Percentiles rank a stretch among this genome's conserved stretches.
Conservation (phyloP, 2,329 filamentous ascomycete genomes). For the Fusarium pseudoanthophilum region DNA sequence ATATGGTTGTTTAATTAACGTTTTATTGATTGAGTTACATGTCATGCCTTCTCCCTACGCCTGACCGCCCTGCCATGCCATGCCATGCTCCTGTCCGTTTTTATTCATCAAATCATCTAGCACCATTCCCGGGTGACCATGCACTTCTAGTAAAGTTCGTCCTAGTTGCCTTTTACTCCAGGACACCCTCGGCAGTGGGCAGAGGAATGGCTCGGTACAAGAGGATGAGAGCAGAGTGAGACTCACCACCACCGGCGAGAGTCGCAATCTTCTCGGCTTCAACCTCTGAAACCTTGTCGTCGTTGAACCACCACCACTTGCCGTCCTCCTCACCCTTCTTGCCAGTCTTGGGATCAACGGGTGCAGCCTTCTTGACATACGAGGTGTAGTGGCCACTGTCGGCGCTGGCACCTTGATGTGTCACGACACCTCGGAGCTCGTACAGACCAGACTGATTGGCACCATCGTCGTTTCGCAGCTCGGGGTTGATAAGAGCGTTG, state of each 20-base stretch:
- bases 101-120: slow-evolving; percentile 23
- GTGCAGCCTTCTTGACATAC: slow-evolving; percentile 91
- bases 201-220: slow-evolving; percentile 81
- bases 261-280: slow-evolving; percentile 90
- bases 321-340: slow-evolving; percentile 85
- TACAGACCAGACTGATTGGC: slow-evolving; percentile 96
- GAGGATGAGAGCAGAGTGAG: slow-evolving; percentile 83
- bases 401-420: slow-evolving; percentile 94
- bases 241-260: slow-evolving; percentile 88
- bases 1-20: slow-evolving; percentile 7
- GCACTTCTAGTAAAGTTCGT: neutral
- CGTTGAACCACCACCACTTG: slow-evolving; percentile 99
- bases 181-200: slow-evolving; percentile 64
- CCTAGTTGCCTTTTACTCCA: slow-evolving; percentile 36
- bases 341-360: slow-evolving; percentile 78
- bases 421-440: slow-evolving; percentile 92
- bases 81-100: slow-evolving; percentile 16
- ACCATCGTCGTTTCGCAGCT: slow-evolving; percentile 79
- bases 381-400: slow-evolving; percentile 98
- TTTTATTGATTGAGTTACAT: slow-evolving; percentile 30
- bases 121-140: neutral
- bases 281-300: slow-evolving; percentile 96
- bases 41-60: slow-evolving; percentile 31
- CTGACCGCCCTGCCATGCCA: slow-evolving; percentile 15
- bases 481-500: slow-evolving; percentile 77